Conservation (phyloP, 306 rosid genomes). For the Rosa rugosa region DNA sequence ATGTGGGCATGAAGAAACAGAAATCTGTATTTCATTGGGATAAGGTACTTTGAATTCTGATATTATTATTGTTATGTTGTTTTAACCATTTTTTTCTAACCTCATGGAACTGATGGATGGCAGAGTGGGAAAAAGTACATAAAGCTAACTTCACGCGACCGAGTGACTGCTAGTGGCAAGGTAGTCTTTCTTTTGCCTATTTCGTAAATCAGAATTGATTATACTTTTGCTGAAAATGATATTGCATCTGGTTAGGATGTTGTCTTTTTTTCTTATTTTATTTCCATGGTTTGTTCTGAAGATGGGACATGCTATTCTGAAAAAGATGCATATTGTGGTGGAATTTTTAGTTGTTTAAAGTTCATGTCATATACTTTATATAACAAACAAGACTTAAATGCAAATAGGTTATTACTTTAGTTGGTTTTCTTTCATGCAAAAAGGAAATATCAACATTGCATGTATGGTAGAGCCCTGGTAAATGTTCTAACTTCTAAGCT, state of each 20-base stretch:
- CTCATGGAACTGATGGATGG: constrained; percentile 31
- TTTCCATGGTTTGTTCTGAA: background rate
- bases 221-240: background rate
- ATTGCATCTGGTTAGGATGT: background rate
- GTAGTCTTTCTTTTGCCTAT: constrained; percentile 36
- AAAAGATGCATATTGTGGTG: background rate
- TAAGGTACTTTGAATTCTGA: constrained; percentile 50
- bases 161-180: constrained; percentile 94
- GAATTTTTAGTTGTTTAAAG: background rate
- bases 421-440: background rate
- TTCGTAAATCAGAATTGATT: background rate
- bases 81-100: constrained; percentile 14
- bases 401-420: background rate
- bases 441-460: background rate
- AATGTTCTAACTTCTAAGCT: background rate
- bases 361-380: background rate
- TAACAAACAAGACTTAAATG: background rate
- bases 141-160: constrained; percentile 83
- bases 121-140: constrained; percentile 90
- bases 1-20: constrained; percentile 75
- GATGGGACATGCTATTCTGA: background rate
- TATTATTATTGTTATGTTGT: background rate
- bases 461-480: background rate
- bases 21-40: constrained; percentile 93
- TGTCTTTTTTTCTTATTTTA: background rate